Evolutionary conservation across 2,329 filamentous ascomycete species (phyloP).

Genomic region (Tolypocladium album): DNA sequence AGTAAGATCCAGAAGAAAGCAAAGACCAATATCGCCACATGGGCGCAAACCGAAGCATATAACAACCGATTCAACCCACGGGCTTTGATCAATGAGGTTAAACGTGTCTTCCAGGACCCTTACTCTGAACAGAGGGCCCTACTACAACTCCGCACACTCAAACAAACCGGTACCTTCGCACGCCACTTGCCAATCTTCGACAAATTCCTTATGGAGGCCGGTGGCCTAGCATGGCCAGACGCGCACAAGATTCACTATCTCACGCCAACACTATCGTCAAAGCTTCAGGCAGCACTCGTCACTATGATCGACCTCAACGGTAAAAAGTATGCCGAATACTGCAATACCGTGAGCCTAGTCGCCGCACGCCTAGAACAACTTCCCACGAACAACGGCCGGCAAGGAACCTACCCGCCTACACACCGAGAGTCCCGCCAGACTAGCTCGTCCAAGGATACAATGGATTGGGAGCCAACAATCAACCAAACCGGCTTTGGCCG

Average conservation of each 20-base stretch:
- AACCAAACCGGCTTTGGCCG: not conserved
- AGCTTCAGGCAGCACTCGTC: not conserved
- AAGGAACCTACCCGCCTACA: no score
- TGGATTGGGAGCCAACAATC: not conserved
- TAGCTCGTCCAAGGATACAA: not conserved
- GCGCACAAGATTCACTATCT: not conserved
- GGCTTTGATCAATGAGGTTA: not conserved
- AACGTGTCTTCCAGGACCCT: not conserved
- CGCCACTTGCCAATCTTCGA: not conserved
- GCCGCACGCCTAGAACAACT: not conserved
- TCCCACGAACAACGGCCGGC: not conserved
- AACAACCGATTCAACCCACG: not conserved
- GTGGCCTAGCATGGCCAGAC: not conserved
- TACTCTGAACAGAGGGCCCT: not conserved
- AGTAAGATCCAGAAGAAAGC: not conserved
- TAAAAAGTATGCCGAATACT: not conserved
- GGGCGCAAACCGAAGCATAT: not conserved
- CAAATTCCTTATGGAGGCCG: not conserved
- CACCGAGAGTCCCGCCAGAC: no score
- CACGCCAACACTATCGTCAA: not conserved
- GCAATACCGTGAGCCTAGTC: not conserved
- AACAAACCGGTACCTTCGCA: not conserved
- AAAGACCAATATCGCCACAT: not conserved
- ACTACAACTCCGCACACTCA: not conserved
- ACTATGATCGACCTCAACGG: not conserved